phyloP scores from a whole-genome alignment of 2,329 filamentous ascomycete species.

The Fusarium sambucinum region DNA sequence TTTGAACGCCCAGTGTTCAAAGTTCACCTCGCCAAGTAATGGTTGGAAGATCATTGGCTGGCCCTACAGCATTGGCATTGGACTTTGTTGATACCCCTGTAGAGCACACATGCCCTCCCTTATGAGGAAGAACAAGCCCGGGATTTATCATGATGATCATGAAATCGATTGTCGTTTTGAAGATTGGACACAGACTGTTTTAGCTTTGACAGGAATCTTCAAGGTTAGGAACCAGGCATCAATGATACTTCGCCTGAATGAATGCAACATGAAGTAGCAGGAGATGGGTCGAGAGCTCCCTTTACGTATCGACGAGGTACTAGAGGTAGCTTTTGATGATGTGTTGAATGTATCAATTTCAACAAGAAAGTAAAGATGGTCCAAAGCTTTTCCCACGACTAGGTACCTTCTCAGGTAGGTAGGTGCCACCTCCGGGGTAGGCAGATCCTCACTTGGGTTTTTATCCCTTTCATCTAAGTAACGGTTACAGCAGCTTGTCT shows the following conservation, averaged over 20 bases:
- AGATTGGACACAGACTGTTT: not conserved
- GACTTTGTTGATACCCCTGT: conserved; percentile 17
- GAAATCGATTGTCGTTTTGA: conserved; percentile 3
- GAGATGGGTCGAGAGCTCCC: not conserved
- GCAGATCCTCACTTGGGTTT: not conserved
- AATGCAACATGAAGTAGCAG: not conserved
- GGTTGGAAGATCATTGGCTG: conserved; percentile 31
- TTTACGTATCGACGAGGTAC: no score
- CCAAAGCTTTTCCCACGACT: no score
- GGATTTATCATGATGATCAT: conserved; percentile 23
- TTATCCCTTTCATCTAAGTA: not conserved
- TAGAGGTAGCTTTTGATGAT: not conserved
- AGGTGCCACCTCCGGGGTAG: not conserved
- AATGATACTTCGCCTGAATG: not conserved
- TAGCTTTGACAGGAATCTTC: not conserved
- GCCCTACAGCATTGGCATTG: conserved; percentile 38
- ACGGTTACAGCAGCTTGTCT: not conserved
- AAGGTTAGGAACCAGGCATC: not conserved
- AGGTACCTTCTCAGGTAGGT: not conserved
- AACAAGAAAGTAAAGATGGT: conserved; percentile 3
- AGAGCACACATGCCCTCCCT: conserved; percentile 13
- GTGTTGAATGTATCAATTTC: not conserved
- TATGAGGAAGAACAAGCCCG: not conserved
- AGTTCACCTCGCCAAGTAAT: conserved; percentile 10
- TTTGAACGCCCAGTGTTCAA: conserved; percentile 12